A percentile compares a stretch with the other conserved stretches of the same genome.
phyloP scores from a whole-genome alignment of 805 yeast species.

The Pichia phayaonensis region DNA sequence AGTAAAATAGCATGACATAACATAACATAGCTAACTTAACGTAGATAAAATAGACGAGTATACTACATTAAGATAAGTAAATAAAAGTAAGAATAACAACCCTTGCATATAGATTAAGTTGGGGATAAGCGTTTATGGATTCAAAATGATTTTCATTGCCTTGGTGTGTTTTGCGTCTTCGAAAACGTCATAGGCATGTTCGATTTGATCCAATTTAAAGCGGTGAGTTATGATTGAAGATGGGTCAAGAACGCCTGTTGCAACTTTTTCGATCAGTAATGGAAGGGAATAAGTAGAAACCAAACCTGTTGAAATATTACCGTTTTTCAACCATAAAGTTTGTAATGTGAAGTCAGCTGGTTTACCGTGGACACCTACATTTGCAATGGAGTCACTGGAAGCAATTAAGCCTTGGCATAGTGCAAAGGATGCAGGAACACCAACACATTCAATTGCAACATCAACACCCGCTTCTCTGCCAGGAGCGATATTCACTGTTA shows the following conservation, averaged over 20 bases:
- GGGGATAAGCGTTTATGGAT: conserved; percentile 8
- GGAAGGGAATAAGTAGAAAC: conserved; percentile 40
- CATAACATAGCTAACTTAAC: no score
- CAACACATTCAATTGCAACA: conserved; percentile 59
- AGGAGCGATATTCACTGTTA: conserved; percentile 19
- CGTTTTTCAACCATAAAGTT: conserved; percentile 39
- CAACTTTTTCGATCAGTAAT: conserved; percentile 31
- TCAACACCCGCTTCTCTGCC: conserved; percentile 45
- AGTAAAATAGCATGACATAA: no score
- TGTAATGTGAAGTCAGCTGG: conserved; percentile 35
- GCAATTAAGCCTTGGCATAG: conserved; percentile 47
- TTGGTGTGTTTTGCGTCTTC: conserved; percentile 44
- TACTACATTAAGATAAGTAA: no score
- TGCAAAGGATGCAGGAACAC: conserved; percentile 54
- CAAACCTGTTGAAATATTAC: conserved; percentile 40
- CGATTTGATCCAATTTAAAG: conserved; percentile 49
- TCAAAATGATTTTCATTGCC: conserved; percentile 42
- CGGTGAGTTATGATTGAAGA: conserved; percentile 52
- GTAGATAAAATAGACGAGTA: no score
- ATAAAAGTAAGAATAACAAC: background rate
- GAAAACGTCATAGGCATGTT: conserved; percentile 55
- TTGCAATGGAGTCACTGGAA: conserved; percentile 58
- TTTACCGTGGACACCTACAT: conserved; percentile 49
- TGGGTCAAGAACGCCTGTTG: conserved; percentile 35
- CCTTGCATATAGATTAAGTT: background rate